Evolutionary conservation across 805 yeast genomes (phyloP), one percentile per base, ranked within the genome.

Genomic region (Ogataea haglerorum): DNA sequence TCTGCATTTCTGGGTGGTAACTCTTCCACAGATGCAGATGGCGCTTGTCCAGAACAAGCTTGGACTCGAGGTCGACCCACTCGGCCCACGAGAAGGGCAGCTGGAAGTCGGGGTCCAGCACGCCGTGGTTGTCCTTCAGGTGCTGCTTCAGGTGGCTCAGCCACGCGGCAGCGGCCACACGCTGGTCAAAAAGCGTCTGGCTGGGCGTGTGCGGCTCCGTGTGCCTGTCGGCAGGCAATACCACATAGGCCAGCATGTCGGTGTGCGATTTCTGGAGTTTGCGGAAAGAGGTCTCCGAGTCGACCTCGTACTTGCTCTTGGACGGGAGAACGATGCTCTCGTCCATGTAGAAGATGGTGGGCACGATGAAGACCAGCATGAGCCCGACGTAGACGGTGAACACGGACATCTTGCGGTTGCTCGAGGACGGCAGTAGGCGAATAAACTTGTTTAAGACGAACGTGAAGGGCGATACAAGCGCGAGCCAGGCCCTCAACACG

Each of bases 171-270:
- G 63, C 64, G 26, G 61, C 44, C 6, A 64, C 41, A 22, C 70
- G 44, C 2, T 64, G 67, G 42, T 67, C 71, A 29, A 51, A 57
- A 18, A 43, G 24, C 13, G 30, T 30, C 13, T 7, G 26, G 30
- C 13, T 23, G 32, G 16, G 16, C 14, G 5, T 28, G 15, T 10
- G 21, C 40, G 6, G 35, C 13, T 10, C 22, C 31, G 38, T 30
- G 25, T 30, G 38, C 15, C 43, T 43, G 12, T 72, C 68, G 1
- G 96, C 95, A 3, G 85, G 76, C 42, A 73, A 71, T n/a, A 76
- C 69, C 25, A 86, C 72, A 21, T 72, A 69, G 0, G 81, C 76
- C 47, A 74, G 36, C 18, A 14, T 28, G 13, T 51, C 46, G 3
- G 51, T 46, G 28, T 45, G 38, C 25, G 38, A 23, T 26, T 42